Evolutionary conservation across 306 rosid genomes (phyloP), one percentile per base, ranked within the genome.

Genomic region (Trifolium dubium): DNA sequence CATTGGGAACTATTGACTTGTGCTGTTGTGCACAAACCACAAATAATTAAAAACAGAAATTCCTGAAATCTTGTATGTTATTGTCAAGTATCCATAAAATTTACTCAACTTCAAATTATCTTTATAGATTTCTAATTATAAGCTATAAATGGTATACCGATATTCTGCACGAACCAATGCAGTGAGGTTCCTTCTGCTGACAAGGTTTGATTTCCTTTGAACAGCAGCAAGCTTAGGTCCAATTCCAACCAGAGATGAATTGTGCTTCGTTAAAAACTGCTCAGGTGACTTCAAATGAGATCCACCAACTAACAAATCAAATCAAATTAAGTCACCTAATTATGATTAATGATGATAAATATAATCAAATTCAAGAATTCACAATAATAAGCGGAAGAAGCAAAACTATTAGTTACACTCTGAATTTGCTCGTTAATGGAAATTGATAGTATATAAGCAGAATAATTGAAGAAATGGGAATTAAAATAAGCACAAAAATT

Each of bases 81-180:
- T 23, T 23, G 23, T 23, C n/a, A 23, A 23, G 23, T 23, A 23
- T 23, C 23, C 23, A 23, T 23, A 23, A 23, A 23, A 23, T 23
- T 0, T 23, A 23, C 23, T 23, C 1, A 23, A 23, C 23, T 23
- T 23, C 23, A 23, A 23, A 23, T 23, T 23, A 23, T 23, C 1
- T 23, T 23, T 23, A 1, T 23, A 23, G 23, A 23, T 23, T 0
- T 23, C 23, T 23, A 23, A 23, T 23, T 23, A 23, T 23, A 23
- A 23, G 23, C 23, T 10, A 47, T 10, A 53, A 17, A 18, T 13
- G 46, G 51, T 80, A 50, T 80, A 92, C 98, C 87, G 66, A 75
- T 87, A 86, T 49, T 93, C 96, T 0, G 98, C 93, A 58, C 86
- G 79, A 80, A 91, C 79, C 1, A 84, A 63, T 73, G 86, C 71